phyloP scores from a whole-genome alignment of 495 filamentous ascomycete species.

The Talaromyces ruber region DNA sequence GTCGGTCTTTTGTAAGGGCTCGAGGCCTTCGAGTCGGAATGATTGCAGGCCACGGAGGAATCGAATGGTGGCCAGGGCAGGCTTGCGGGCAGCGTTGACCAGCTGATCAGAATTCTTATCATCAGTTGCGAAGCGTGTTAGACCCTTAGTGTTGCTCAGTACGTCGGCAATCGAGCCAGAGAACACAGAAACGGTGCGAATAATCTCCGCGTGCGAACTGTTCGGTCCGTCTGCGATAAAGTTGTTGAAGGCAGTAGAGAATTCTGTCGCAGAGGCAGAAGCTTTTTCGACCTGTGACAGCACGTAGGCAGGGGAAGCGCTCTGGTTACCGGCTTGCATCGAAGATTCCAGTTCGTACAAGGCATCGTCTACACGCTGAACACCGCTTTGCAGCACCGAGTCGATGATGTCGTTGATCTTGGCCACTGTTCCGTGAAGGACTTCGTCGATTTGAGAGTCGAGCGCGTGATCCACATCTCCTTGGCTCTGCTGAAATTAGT shows the following conservation, averaged over 20 bases:
- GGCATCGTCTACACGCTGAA: conserved; percentile 92
- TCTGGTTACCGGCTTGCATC: conserved; percentile 98
- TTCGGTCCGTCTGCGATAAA: conserved; percentile 96
- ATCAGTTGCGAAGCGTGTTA: conserved; percentile 88
- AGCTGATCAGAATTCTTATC: conserved; percentile 88
- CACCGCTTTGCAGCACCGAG: conserved; percentile 87
- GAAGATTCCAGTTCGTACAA: conserved; percentile 94
- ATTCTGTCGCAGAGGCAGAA: conserved; percentile 87
- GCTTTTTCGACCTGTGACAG: conserved; percentile 96
- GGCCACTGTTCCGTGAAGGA: conserved; percentile 73
- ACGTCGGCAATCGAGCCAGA: conserved; percentile 88
- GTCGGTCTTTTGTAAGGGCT: conserved; percentile 81
- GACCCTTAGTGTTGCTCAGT: conserved; percentile 89
- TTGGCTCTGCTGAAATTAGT: conserved; percentile 34
- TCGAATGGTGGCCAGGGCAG: conserved; percentile 80
- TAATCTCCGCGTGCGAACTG: conserved; percentile 82
- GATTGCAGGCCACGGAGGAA: conserved; percentile 95
- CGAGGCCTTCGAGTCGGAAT: conserved; percentile 84
- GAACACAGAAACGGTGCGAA: conserved; percentile 86
- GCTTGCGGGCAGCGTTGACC: conserved; percentile 69
- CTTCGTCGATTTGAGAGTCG: conserved; percentile 82
- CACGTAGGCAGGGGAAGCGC: conserved; percentile 90
- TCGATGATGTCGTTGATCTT: conserved; percentile 98
- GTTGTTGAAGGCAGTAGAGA: conserved; percentile 94
- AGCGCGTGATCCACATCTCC: conserved; percentile 72